These are phyloP conservation scores for Sporothrix globosa DNA, from an alignment of 2,329 filamentous ascomycete species.

Conservation along the genomic window DNA sequence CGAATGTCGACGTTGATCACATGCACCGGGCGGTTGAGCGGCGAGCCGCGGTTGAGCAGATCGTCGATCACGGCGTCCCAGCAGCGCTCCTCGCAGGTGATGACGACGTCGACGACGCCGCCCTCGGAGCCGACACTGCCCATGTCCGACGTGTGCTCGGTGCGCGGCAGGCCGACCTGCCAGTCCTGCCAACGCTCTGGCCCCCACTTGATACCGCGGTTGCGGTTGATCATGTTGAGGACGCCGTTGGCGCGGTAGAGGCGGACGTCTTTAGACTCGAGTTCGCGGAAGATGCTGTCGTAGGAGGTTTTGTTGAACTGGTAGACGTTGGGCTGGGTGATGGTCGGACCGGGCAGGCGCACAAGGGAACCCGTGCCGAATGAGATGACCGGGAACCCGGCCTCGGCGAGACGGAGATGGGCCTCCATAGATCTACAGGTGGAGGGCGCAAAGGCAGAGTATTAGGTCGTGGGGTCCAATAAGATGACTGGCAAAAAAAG, in stretches of 20 bases:
- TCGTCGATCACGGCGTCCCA: constrained; percentile 98
- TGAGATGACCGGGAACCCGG: constrained; percentile 92
- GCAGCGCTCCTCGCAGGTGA: constrained; percentile 96
- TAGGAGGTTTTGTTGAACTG: constrained; percentile 98
- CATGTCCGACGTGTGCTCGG: constrained; percentile 74
- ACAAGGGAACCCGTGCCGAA: constrained; percentile 96
- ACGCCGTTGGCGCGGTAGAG: constrained; percentile 92
- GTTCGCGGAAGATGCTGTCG: constrained; percentile 89
- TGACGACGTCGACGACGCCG: constrained; percentile 88
- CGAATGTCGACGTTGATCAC: constrained; percentile 98
- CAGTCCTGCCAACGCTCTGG: constrained; percentile 98
- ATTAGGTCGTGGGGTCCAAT: constrained; percentile 1
- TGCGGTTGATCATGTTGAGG: constrained; percentile 92
- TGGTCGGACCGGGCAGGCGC: constrained; percentile 85
- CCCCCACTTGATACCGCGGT: constrained; percentile 88
- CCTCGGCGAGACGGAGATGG: constrained; percentile 86
- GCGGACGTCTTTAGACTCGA: constrained; percentile 80
- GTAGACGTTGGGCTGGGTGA: constrained; percentile 95
- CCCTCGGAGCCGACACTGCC: constrained; percentile 82
- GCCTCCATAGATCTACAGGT: constrained; percentile 86
- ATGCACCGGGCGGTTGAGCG: constrained; percentile 90
- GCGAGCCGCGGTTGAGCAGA: constrained; percentile 79
- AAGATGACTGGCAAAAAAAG: background rate
- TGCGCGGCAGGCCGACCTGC: constrained; percentile 80
- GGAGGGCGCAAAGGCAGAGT: background rate